phyloP scores from a whole-genome alignment of 176 grass and related monocot species.

The Cenchrus purpureus region DNA sequence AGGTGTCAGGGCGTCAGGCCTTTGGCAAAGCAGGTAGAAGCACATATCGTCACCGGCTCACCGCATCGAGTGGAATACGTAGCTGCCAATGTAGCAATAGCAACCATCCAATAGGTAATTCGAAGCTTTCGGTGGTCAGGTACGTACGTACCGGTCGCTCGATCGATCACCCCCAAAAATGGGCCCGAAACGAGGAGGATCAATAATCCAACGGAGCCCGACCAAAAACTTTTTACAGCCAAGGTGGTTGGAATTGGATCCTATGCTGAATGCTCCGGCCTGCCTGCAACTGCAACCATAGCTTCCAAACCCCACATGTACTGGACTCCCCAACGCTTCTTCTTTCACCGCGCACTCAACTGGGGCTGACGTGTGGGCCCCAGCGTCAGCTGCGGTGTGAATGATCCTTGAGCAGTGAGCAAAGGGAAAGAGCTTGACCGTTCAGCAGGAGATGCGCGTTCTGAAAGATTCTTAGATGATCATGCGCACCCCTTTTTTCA shows the following conservation, averaged over 20 bases:
- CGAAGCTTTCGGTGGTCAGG: slow-evolving; percentile 50
- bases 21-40: slow-evolving; percentile 31
- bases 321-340: neutral
- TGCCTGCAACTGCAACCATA: neutral
- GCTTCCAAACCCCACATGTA: slow-evolving; percentile 19
- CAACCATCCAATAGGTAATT: slow-evolving; percentile 3
- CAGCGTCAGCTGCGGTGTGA: neutral
- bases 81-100: neutral
- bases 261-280: neutral
- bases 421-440: neutral
- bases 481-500: slow-evolving; percentile 43
- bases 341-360: neutral
- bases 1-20: slow-evolving; percentile 27
- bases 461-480: slow-evolving; percentile 27
- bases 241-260: slow-evolving; percentile 50
- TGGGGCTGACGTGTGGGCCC: neutral
- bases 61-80: too few species aligned
- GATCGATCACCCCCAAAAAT: slow-evolving; percentile 27
- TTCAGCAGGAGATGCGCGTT: neutral
- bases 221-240: slow-evolving; percentile 37
- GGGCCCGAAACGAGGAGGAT: slow-evolving; percentile 39
- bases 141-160: neutral
- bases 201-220: slow-evolving; percentile 40
- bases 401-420: neutral
- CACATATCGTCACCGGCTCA: neutral